Base-by-base conservation (phyloP, 257 asterid genomes). In the Solanum piurae region DNA sequence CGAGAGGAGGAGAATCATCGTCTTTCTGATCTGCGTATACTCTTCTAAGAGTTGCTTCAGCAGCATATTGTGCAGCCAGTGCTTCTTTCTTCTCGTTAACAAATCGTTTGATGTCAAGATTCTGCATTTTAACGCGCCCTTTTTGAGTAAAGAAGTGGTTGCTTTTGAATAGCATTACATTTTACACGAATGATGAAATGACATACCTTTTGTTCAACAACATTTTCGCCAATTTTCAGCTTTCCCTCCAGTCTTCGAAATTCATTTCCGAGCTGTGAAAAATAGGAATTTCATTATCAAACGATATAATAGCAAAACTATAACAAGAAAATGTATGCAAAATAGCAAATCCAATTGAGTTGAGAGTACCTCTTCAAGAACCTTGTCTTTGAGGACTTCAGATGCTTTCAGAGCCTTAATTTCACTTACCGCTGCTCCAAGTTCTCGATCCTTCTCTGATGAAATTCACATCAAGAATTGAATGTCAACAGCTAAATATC, bases 1-100 rank as follows among this genome's bases (percentile, higher is more conserved):
- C 98, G 46, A 95, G 88, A 42, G 98, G 95, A 88, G 93, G 74
- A 77, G 90, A 84, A 76, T 94, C 95, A 82, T 94, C 94, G 40
- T 96, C 98, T 86, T 94, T 95, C 74, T 95, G 96, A 88, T 91
- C 87, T 83, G 95, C 94, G 9, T 96, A 93, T 52, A 95, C 98
- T 89, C 99, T 91, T 89, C 99, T 89, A 60, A 96, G 98, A 71
- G 99, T 92, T n/a, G 95, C 92, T 91, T 96, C 98, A 62, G 98
- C 98, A 71, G 98, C 98, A 92, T 94, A 94, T 87, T 95, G 98
- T 86, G 98, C 98, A 88, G 94, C 87, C 88, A 95, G 38, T 55
- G 98, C 98, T 88, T 91, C 98, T 91, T 88, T 94, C 90, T 94
- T 96, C 83, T 94, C 98, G 46, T 94, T 88, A 12, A 49, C 64